Evolutionary conservation across 495 filamentous ascomycete genomes (phyloP), one percentile per base, ranked within the genome.

Genomic region (Annulohypoxylon moriforme): DNA sequence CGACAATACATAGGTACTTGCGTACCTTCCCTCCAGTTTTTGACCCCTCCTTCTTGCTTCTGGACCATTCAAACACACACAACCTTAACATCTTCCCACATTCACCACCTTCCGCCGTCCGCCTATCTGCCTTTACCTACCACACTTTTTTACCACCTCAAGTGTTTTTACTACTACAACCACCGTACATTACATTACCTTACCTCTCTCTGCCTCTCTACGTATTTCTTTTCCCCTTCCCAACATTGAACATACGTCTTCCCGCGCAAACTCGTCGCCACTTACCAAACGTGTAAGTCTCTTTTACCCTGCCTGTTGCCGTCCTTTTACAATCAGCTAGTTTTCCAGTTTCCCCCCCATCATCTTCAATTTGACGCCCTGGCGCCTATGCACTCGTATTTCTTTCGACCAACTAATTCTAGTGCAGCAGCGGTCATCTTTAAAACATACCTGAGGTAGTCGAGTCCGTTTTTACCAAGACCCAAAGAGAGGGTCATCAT

Each of bases 21-120:
- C 9, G 47, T 71, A 71, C 55, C 57, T 65, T 72, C 64, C 64
- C 52, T 72, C 69, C 42, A 63, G 64, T 64, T 60, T 61, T 46
- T 38, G 49, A 73, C 70, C 70, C 70, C 70, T 73, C 70, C 67
- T 69, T 69, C 64, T 67, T 60, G 27, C 44, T 59, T 56, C 65
- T 63, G 61, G 34, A 56, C 65, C 70, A 69, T 68, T 65, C 70
- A 73, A 69, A 73, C 66, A 73, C 65, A 73, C 66, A 73, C 65
- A 69, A 52, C 66, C 58, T 46, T 69, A 44, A n/a, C 40, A 44
- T 44, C 40, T 63, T 73, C 71, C 66, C 71, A 73, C 69, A 67
- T 60, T 68, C 69, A 68, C 42, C 64, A 67, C 62, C 61, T 56
- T 63, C 42, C 52, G 53, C 42, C 52, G 52, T 24, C 31, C 50